Evolutionary conservation across 2,329 filamentous ascomycete species (phyloP).

Genomic region (Ceratocystiopsis minuta): DNA sequence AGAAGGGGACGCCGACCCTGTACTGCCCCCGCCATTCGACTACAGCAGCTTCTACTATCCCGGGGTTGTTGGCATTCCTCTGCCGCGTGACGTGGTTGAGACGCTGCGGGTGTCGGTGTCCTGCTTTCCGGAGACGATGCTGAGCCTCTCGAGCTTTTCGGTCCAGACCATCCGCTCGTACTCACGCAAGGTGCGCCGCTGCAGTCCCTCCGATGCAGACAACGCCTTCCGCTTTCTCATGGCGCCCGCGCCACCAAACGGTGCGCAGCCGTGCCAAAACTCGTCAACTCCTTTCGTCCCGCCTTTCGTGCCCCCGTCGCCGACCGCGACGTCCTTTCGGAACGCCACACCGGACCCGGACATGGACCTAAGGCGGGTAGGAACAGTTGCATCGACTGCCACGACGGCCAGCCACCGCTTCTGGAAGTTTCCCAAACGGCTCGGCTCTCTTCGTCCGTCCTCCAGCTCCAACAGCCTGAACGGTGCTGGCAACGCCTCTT

Average conservation of each 20-base stretch:
- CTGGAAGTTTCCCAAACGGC: constrained; percentile 8
- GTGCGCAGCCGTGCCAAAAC: not conserved
- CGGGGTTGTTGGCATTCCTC: constrained; percentile 18
- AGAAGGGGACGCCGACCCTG: not conserved
- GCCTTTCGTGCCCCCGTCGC: constrained; percentile 17
- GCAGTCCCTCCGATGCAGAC: constrained; percentile 7
- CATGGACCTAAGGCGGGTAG: not conserved
- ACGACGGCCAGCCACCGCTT: constrained; percentile 3
- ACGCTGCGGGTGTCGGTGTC: constrained; percentile 33
- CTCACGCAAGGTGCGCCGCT: constrained; percentile 33
- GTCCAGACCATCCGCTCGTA: constrained; percentile 40
- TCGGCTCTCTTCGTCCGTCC: not conserved
- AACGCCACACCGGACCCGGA: not conserved
- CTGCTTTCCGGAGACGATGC: constrained; percentile 42
- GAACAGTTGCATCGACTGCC: not conserved
- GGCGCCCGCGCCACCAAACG: not conserved
- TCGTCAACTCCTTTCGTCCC: not conserved
- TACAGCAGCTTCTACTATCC: not conserved
- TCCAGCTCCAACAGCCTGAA: not conserved
- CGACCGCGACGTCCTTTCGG: not conserved
- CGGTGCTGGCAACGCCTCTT: not conserved
- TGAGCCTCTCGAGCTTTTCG: constrained; percentile 34
- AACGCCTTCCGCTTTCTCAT: constrained; percentile 9
- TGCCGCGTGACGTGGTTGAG: constrained; percentile 35
- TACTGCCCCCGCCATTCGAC: not conserved